Evolutionary conservation across 176 grass and related monocot genomes (phyloP).

Genomic region (Carex cristatella): DNA sequence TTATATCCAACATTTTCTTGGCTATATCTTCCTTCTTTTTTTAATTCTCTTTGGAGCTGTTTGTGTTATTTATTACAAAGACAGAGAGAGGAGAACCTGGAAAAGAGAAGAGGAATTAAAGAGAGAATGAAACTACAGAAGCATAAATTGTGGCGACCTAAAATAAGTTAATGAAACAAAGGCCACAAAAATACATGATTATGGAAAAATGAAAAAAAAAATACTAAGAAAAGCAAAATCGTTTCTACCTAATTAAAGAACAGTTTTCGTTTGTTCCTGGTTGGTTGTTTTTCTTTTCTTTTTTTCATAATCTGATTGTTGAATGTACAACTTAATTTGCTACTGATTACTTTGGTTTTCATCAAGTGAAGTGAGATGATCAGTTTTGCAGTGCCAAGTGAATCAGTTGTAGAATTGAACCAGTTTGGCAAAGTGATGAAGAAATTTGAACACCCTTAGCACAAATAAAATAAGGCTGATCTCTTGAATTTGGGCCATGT

Average conservation of each 20-base stretch:
- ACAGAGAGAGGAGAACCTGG: neutral
- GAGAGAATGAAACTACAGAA: neutral
- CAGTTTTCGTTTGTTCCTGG: neutral
- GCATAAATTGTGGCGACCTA: neutral
- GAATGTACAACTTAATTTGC: neutral
- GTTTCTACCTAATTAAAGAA: neutral
- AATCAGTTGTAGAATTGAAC: no score
- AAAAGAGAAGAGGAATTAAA: neutral
- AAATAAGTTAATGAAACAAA: neutral
- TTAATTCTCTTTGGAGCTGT: neutral
- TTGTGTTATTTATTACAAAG: neutral
- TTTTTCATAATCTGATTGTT: neutral
- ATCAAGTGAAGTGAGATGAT: no score
- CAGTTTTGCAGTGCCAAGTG: no score
- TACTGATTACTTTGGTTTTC: neutral
- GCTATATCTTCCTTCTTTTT: no score
- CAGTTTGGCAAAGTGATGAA: no score
- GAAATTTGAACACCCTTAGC: no score
- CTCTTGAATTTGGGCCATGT: no score
- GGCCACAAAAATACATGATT: neutral
- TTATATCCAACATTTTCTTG: conserved; percentile 54
- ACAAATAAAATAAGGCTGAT: no score
- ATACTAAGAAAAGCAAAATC: neutral
- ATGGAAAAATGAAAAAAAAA: neutral
- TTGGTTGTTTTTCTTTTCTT: neutral